These are phyloP conservation scores for Trichoderma atrobrunneum DNA, from an alignment of 2,329 filamentous ascomycete genomes.

Conservation along the genomic window DNA sequence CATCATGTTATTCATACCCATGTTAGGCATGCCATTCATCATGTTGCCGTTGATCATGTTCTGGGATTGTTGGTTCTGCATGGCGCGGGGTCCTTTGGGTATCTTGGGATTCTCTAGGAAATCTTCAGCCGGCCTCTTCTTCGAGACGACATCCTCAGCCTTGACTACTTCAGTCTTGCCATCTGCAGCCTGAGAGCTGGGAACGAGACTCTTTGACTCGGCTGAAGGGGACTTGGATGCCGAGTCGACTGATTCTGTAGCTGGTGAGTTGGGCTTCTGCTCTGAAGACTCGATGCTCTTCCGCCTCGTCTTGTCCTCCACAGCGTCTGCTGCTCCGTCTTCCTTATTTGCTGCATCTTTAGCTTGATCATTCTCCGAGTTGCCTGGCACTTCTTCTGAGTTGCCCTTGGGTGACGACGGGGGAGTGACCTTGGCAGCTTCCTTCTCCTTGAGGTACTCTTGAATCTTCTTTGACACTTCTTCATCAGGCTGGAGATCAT, in stretches of 20 bases:
- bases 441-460: conserved; percentile 63
- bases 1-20: conserved; percentile 40
- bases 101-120: conserved; percentile 62
- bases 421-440: conserved; percentile 44
- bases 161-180: conserved; percentile 34
- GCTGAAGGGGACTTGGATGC: conserved; percentile 31
- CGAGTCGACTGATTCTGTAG: conserved; percentile 22
- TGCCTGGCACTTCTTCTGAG: conserved; percentile 16
- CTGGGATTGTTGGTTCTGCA: conserved; percentile 55
- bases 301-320: conserved; percentile 21
- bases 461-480: conserved; percentile 76
- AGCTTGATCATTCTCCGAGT: conserved; percentile 30
- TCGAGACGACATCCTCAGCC: conserved; percentile 45
- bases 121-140: conserved; percentile 82
- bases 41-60: conserved; percentile 43
- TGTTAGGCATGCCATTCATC: conserved; percentile 45
- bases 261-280: conserved; percentile 38
- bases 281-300: conserved; percentile 25
- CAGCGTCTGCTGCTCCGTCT: conserved; percentile 38
- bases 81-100: conserved; percentile 63
- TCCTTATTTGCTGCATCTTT: conserved; percentile 42
- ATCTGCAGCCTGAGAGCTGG: conserved; percentile 36
- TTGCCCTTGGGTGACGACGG: conserved; percentile 33
- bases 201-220: conserved; percentile 29
- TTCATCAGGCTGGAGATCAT: conserved; percentile 82